phyloP scores from a whole-genome alignment of 768 basidiomycete species.

The Collybia sp. region DNA sequence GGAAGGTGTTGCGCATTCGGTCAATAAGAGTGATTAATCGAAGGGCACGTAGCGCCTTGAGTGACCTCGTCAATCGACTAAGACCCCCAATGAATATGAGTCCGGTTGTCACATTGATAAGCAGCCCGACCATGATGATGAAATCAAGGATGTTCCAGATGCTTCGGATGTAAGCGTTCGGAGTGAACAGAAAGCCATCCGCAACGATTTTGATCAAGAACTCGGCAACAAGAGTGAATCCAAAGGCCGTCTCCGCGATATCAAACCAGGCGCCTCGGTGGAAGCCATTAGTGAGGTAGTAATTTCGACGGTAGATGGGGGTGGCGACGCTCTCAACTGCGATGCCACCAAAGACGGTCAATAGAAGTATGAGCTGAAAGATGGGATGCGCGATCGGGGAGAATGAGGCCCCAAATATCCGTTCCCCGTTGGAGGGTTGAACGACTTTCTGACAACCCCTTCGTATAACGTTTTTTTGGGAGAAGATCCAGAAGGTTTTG shows the following conservation, averaged over 20 bases:
- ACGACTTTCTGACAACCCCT: slow-evolving; percentile 79
- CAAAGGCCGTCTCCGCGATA: slow-evolving; percentile 70
- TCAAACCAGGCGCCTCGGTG: slow-evolving; percentile 84
- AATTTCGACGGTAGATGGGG: slow-evolving; percentile 76
- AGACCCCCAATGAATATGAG: slow-evolving; percentile 75
- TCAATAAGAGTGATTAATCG: slow-evolving; percentile 88
- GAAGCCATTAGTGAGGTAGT: slow-evolving; percentile 53
- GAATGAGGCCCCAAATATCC: slow-evolving; percentile 77
- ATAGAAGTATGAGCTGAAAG: slow-evolving; percentile 71
- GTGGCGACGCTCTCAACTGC: slow-evolving; percentile 81
- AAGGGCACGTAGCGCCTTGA: slow-evolving; percentile 86
- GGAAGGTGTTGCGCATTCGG: slow-evolving; percentile 82
- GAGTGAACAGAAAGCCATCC: slow-evolving; percentile 88
- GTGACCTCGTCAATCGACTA: slow-evolving; percentile 74
- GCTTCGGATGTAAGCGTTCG: slow-evolving; percentile 86
- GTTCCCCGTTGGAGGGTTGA: slow-evolving; percentile 77
- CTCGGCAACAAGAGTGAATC: slow-evolving; percentile 68
- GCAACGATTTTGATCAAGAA: slow-evolving; percentile 89
- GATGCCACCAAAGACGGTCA: slow-evolving; percentile 77
- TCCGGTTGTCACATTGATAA: slow-evolving; percentile 69
- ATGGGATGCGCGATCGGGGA: slow-evolving; percentile 61
- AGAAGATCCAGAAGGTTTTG: slow-evolving; percentile 84
- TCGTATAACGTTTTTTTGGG: slow-evolving; percentile 72
- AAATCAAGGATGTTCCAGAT: slow-evolving; percentile 94
- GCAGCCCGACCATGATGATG: slow-evolving; percentile 71